Percentiles rank a stretch among this genome's conserved stretches.
Evolutionary conservation across 2,329 filamentous ascomycete species (phyloP).

Genomic region (Taxawa tesnikishii): DNA sequence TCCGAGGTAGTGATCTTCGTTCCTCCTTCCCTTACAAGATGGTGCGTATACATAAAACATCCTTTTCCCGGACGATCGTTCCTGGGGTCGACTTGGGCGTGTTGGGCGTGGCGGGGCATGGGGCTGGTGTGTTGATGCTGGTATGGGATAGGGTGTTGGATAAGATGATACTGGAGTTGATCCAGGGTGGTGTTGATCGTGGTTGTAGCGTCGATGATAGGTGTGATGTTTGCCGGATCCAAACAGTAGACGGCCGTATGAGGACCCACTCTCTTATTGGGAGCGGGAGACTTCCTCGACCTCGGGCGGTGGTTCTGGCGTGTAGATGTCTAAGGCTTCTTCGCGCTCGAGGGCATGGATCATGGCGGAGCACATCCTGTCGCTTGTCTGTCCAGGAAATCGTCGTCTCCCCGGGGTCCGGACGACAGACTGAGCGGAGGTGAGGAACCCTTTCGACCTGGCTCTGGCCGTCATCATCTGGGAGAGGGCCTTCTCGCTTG

Average conservation of each 20-base stretch:
- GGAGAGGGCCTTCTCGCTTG: too few relatives aligned
- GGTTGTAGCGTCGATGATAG: conserved; percentile 1
- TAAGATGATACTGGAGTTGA: not conserved
- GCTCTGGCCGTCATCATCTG: too few relatives aligned
- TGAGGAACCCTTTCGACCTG: too few relatives aligned
- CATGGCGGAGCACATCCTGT: too few relatives aligned
- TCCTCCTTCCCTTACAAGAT: conserved; percentile 6
- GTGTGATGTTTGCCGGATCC: not conserved
- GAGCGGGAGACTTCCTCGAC: too few relatives aligned
- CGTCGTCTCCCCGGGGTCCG: too few relatives aligned
- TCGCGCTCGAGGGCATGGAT: not conserved
- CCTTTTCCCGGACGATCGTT: too few relatives aligned
- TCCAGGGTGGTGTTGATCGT: conserved; percentile 1
- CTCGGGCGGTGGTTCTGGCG: too few relatives aligned
- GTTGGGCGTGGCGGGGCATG: not conserved
- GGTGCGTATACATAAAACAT: conserved; percentile 8
- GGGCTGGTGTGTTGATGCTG: not conserved
- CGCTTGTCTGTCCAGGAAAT: too few relatives aligned
- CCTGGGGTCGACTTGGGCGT: conserved; percentile 1
- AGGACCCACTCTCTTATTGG: not conserved
- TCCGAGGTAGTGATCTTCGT: not conserved
- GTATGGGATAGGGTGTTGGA: not conserved
- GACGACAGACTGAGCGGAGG: too few relatives aligned
- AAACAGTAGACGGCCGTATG: not conserved
- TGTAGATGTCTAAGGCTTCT: too few relatives aligned